Base-by-base conservation (phyloP, 1,139 yeast genomes). In the Taphrina wiesneri region DNA sequence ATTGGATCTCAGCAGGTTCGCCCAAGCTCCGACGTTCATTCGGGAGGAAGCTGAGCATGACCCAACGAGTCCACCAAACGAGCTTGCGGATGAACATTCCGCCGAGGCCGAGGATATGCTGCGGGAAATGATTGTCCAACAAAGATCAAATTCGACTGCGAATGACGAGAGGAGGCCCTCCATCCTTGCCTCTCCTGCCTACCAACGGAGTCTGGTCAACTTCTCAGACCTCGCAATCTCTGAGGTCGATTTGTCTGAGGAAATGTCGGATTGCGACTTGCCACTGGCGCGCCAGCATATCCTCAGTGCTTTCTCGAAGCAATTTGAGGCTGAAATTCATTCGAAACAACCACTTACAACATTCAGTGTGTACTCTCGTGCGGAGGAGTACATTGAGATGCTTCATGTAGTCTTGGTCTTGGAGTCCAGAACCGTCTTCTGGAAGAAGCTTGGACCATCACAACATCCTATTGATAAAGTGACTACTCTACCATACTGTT, bases 381-480 rank as follows among this genome's bases (percentile, higher is more conserved):
- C 64, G 7, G 64, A 60, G 23, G 64, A 60, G 5, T 39, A 41
- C 21, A 46, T 52, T 19, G 64, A 60, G 57, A 60, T 60, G 64
- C 52, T 60, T 2, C 64, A 60, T 26, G 64, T 60, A 23, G 64
- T 60, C 21, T 57, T 60, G 19, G 64, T 60, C n/a, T 57, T 60
- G 32, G 64, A 60, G 21, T 43, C 56, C 21, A 54, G 64, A 21
- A 49, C 54, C 9, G 57, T 45, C 39, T 51, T 51, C 28, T 60
- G 64, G 64, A 60, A 60, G 32, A 17, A 34, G 30, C 51, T 60
- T 9, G 64, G 64, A 13, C 34, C 64, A 2, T 60, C 64, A 9
- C 28, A 49, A 19, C 26, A 39, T 21, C 57, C 64, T 6, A 21
- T 60, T 25, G 64, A 60, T 51, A 34, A 51, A 43, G 56, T 51